These are phyloP conservation scores for Calophaca sinica DNA, from an alignment of 306 rosid genomes.

Conservation along the genomic window DNA sequence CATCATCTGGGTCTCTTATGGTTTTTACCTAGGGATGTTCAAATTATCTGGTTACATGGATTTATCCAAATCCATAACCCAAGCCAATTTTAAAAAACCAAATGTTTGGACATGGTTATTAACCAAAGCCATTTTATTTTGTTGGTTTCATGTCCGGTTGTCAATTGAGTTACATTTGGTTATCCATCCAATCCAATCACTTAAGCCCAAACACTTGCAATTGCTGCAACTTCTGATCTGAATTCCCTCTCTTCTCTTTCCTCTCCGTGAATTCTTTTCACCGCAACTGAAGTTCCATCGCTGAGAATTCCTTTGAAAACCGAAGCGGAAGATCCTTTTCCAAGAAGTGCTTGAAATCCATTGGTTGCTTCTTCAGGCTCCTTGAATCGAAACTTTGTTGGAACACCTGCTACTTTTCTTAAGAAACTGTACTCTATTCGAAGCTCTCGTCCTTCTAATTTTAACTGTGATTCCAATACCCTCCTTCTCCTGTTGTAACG, in stretches of 20 bases:
- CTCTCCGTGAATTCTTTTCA: constrained; percentile 68
- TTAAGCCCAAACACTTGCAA: constrained; percentile 86
- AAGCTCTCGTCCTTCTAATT: constrained; percentile 82
- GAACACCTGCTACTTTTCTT: constrained; percentile 86
- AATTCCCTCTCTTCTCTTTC: constrained; percentile 78
- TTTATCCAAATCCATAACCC: no score
- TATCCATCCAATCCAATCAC: no score
- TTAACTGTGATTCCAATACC: constrained; percentile 56
- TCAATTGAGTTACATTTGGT: no score
- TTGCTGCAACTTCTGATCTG: constrained; percentile 89
- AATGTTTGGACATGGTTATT: no score
- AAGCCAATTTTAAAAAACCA: no score
- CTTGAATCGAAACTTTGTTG: constrained; percentile 70
- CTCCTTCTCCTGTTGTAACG: constrained; percentile 60
- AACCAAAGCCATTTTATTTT: no score
- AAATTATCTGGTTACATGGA: no score
- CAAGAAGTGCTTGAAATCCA: constrained; percentile 63
- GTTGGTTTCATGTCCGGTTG: no score
- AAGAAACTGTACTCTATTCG: constrained; percentile 89
- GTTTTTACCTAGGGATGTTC: no score
- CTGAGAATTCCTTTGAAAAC: constrained; percentile 84
- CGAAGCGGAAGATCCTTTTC: constrained; percentile 77
- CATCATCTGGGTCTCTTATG: no score
- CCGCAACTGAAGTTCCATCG: constrained; percentile 86
- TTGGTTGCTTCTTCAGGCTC: constrained; percentile 91